Evolutionary conservation across 2,329 filamentous ascomycete genomes (phyloP).

Genomic region (Sporothrix humicola): DNA sequence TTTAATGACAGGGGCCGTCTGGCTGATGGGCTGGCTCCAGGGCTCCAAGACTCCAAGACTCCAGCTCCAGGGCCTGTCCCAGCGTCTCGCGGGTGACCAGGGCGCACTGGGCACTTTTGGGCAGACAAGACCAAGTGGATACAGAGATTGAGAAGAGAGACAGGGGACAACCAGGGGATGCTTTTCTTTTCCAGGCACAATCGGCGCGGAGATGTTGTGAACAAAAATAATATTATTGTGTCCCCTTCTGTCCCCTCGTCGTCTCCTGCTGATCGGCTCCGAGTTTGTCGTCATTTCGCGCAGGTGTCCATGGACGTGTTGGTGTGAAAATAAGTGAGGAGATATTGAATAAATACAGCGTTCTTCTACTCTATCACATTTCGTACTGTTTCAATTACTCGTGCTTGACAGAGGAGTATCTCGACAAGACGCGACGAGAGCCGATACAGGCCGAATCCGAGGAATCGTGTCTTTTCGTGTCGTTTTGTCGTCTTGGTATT

Average conservation of each 20-base stretch:
- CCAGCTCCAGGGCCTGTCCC: not conserved
- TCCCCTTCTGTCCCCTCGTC: not conserved
- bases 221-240: not conserved
- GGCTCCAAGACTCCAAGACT: too few species aligned
- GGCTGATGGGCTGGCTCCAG: not conserved
- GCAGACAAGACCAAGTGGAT: too few species aligned
- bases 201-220: not conserved
- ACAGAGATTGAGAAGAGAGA: too few species aligned
- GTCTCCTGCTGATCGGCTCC: constrained; percentile 16
- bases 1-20: not conserved
- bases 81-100: not conserved
- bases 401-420: too few species aligned
- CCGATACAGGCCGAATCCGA: not conserved
- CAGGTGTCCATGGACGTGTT: not conserved
- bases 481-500: too few species aligned
- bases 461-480: not conserved
- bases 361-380: too few species aligned
- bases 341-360: too few species aligned
- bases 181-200: constrained; percentile 22
- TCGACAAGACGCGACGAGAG: not conserved
- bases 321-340: too few species aligned
- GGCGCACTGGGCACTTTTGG: not conserved
- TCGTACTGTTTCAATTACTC: too few species aligned
- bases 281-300: constrained; percentile 25
- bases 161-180: constrained; percentile 5